Evolutionary conservation across 148 eudicot species (phyloP).

Genomic region (Rheum nobile): DNA sequence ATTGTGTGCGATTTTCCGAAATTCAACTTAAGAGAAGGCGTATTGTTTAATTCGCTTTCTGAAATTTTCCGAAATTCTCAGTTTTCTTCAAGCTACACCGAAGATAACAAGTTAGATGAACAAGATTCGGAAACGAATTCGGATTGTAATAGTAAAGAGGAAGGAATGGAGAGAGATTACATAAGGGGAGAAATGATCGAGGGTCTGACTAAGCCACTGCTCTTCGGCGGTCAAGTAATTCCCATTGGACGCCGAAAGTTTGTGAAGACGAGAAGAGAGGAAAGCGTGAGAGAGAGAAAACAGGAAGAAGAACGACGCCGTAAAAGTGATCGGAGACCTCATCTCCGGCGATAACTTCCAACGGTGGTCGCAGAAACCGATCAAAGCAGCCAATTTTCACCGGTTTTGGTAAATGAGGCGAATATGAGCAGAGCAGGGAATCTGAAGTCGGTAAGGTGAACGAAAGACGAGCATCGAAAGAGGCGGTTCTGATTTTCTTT

Average conservation of each 20-base stretch:
- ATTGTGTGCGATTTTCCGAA: neutral
- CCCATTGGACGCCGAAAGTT: slow-evolving; percentile 9
- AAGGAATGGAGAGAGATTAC: slow-evolving; percentile 23
- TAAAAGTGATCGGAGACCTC: neutral
- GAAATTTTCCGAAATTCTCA: no score
- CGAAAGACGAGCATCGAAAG: no score
- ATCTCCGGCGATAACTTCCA: neutral
- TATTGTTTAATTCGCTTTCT: neutral
- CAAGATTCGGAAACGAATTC: no score
- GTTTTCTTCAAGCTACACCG: no score
- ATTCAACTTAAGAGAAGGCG: neutral
- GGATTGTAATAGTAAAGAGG: neutral
- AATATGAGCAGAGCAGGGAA: neutral
- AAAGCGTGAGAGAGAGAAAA: slow-evolving; percentile 16
- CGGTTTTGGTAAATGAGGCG: neutral
- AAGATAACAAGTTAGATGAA: no score
- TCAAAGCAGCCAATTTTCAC: neutral
- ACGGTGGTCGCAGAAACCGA: neutral
- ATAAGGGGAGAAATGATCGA: slow-evolving; percentile 83
- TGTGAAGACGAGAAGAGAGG: slow-evolving; percentile 20
- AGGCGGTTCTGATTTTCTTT: no score
- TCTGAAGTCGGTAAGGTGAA: neutral
- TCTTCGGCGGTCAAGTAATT: slow-evolving; percentile 44
- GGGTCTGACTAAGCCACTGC: slow-evolving; percentile 78
- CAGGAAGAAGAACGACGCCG: slow-evolving; percentile 13